These are phyloP conservation scores for Trichoderma hamatum DNA, from an alignment of 2,329 filamentous ascomycete genomes.

Conservation along the genomic window DNA sequence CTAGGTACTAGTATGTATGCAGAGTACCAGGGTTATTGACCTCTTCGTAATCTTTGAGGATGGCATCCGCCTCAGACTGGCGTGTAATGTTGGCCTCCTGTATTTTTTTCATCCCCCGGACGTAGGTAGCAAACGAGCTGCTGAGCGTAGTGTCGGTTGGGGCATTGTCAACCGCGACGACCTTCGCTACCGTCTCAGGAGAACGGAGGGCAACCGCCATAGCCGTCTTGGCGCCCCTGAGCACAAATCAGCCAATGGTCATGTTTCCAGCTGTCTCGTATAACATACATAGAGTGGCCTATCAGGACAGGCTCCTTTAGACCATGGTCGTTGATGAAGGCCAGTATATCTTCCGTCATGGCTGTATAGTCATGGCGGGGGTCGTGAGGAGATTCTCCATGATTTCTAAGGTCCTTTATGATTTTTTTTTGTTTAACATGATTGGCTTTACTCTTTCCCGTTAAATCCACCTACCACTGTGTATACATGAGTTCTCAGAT, in stretches of 20 bases:
- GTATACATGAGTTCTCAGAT: constrained; percentile 79
- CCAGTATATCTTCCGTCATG: constrained; percentile 81
- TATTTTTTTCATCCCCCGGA: constrained; percentile 82
- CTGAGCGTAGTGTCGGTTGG: constrained; percentile 78
- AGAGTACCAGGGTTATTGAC: constrained; percentile 41
- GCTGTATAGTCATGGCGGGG: constrained; percentile 75
- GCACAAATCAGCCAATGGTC: not conserved
- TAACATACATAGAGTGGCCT: constrained; percentile 82
- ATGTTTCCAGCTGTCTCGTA: not conserved
- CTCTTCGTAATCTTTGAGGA: constrained; percentile 74
- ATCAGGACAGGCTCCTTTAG: constrained; percentile 77
- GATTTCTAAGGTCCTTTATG: constrained; percentile 81
- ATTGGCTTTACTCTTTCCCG: constrained; percentile 20
- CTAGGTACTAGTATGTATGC: not conserved
- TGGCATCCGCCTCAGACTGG: constrained; percentile 77
- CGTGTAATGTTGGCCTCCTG: constrained; percentile 68
- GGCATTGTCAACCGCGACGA: constrained; percentile 90
- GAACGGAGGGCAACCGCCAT: constrained; percentile 81
- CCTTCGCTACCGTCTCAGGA: constrained; percentile 66
- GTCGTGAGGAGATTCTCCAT: constrained; percentile 85
- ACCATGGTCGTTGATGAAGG: constrained; percentile 73
- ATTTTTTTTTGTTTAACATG: not conserved
- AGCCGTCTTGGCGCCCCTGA: constrained; percentile 84
- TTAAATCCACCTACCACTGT: constrained; percentile 63
- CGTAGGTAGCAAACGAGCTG: constrained; percentile 76